Percentiles rank a stretch among this genome's conserved stretches.
phyloP scores from a whole-genome alignment of 192 early-diverging fungal species.

The Coemansia sp. region DNA sequence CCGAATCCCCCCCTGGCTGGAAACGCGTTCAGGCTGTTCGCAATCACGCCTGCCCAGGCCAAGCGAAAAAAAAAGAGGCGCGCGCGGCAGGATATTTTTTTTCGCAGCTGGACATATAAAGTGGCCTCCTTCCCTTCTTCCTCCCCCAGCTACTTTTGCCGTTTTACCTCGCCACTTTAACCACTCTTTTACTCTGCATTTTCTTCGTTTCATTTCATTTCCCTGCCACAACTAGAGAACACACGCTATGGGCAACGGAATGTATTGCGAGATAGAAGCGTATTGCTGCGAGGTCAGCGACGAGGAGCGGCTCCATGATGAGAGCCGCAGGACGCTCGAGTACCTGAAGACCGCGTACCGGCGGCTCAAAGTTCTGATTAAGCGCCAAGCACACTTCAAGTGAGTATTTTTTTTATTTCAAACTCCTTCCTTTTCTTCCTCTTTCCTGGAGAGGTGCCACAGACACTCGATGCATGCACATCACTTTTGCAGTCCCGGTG shows the following conservation, averaged over 20 bases:
- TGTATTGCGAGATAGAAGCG: constrained; percentile 32
- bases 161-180: not conserved
- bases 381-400: constrained; percentile 22
- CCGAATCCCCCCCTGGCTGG: no score
- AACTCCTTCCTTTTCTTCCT: not conserved
- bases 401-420: constrained; percentile 23
- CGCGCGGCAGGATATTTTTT: constrained; percentile 5
- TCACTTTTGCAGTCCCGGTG: not conserved
- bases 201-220: not conserved
- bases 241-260: constrained; percentile 39
- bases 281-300: constrained; percentile 11
- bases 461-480: not conserved
- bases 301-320: constrained; percentile 21
- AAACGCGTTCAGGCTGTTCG: no score
- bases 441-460: not conserved
- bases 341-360: constrained; percentile 24
- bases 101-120: not conserved
- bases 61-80: constrained; percentile 13
- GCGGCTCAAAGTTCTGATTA: constrained; percentile 27
- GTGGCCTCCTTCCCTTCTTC: not conserved
- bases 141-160: no score
- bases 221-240: not conserved
- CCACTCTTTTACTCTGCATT: not conserved
- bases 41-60: no score
- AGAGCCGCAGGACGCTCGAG: constrained; percentile 29